These are phyloP conservation scores for Geosmithia putterillii DNA, from an alignment of 2,329 filamentous ascomycete genomes.

Conservation along the genomic window DNA sequence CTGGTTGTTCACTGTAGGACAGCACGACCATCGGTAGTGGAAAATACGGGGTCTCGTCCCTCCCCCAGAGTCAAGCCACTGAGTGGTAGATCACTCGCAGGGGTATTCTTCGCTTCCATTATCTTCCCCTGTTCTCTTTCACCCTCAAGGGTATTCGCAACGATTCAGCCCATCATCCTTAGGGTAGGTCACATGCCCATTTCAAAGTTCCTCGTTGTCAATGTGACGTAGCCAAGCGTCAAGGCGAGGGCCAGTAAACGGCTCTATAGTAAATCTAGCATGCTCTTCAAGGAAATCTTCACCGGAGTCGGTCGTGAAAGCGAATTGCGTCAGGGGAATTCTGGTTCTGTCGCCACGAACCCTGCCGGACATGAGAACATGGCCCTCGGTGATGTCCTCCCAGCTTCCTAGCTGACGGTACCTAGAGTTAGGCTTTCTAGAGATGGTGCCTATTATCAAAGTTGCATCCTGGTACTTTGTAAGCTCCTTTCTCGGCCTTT, in stretches of 20 bases:
- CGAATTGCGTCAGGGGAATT: conserved; percentile 3
- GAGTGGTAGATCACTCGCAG: too few relatives aligned
- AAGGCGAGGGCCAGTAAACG: background rate
- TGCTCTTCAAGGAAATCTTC: conserved; percentile 1
- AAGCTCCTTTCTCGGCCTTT: background rate
- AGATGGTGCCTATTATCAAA: conserved; percentile 6
- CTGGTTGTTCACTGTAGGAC: too few relatives aligned
- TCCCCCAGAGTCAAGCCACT: too few relatives aligned
- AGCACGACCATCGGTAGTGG: too few relatives aligned
- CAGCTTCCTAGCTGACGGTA: conserved; percentile 1
- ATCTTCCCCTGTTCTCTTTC: background rate
- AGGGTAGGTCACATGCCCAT: background rate
- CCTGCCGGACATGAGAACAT: conserved; percentile 1
- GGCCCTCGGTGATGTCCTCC: conserved; percentile 4
- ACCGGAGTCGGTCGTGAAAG: conserved; percentile 3
- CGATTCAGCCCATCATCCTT: background rate
- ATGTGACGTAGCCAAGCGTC: background rate
- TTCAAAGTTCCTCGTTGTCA: background rate
- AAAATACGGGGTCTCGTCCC: too few relatives aligned
- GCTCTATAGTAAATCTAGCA: background rate
- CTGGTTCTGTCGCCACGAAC: background rate
- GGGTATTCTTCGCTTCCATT: background rate
- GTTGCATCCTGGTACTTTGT: conserved; percentile 4
- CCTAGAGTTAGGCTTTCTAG: conserved; percentile 1
- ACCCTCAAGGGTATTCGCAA: background rate